These are phyloP conservation scores for Neoarthrinium moseri DNA, from an alignment of 2,329 filamentous ascomycete species.

Conservation along the genomic window DNA sequence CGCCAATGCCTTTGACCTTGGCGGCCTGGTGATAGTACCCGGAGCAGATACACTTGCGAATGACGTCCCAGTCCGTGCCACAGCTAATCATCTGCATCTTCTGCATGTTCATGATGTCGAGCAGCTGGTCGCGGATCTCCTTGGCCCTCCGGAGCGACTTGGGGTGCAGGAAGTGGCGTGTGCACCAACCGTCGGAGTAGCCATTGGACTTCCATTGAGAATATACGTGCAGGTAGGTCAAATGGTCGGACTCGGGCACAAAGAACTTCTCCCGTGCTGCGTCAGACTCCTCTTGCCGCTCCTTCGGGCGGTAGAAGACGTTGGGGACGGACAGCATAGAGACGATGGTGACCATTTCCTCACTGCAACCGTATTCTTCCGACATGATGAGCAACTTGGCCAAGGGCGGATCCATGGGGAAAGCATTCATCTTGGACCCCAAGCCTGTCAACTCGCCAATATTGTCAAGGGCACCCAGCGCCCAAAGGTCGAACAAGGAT, in stretches of 20 bases:
- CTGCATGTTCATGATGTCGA: slow-evolving; percentile 92
- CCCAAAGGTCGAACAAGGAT: slow-evolving; percentile 96
- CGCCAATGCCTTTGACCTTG: slow-evolving; percentile 91
- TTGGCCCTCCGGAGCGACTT: slow-evolving; percentile 89
- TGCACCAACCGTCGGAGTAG: slow-evolving; percentile 87
- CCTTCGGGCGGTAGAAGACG: slow-evolving; percentile 95
- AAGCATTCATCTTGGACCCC: slow-evolving; percentile 91
- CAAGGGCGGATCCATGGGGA: slow-evolving; percentile 95
- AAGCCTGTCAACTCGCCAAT: slow-evolving; percentile 86
- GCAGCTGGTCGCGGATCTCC: slow-evolving; percentile 90
- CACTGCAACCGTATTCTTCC: slow-evolving; percentile 85
- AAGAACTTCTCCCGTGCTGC: slow-evolving; percentile 97
- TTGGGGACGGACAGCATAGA: slow-evolving; percentile 96
- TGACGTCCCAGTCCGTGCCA: slow-evolving; percentile 95
- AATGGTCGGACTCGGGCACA: slow-evolving; percentile 93
- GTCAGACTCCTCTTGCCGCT: slow-evolving; percentile 94
- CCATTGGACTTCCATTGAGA: slow-evolving; percentile 93
- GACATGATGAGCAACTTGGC: slow-evolving; percentile 94
- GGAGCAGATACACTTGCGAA: slow-evolving; percentile 94
- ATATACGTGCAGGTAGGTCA: slow-evolving; percentile 95
- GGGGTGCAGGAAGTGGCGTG: slow-evolving; percentile 90
- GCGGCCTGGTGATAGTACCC: slow-evolving; percentile 98
- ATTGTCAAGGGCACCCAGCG: slow-evolving; percentile 89
- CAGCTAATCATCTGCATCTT: slow-evolving; percentile 86
- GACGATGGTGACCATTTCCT: slow-evolving; percentile 98